Evolutionary conservation across 768 basidiomycete species (phyloP).

Genomic region (Suillus americanus): DNA sequence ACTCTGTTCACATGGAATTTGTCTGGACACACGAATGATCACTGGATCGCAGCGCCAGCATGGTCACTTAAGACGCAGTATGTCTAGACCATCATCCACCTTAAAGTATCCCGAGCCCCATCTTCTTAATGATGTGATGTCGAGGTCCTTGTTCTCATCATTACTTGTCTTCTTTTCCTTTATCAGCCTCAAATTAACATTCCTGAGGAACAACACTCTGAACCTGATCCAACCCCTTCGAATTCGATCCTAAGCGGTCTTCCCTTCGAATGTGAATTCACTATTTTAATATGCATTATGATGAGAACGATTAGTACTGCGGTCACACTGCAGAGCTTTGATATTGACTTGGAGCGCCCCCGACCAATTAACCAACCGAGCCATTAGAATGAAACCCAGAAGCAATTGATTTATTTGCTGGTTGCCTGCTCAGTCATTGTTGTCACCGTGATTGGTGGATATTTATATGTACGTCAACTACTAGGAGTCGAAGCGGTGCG

Average conservation of each 20-base stretch:
- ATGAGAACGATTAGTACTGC: neutral
- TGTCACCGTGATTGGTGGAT: neutral
- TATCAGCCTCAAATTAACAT: neutral
- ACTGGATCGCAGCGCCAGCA: neutral
- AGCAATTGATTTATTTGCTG: neutral
- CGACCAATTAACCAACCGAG: neutral
- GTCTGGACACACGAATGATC: neutral
- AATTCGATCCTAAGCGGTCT: neutral
- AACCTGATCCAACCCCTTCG: neutral
- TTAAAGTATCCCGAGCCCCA: neutral
- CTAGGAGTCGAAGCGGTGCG: neutral
- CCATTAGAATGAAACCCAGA: neutral
- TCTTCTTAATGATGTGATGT: neutral
- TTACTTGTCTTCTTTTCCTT: neutral
- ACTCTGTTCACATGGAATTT: neutral
- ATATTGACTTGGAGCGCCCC: neutral
- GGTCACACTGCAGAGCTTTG: neutral
- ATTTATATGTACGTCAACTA: neutral
- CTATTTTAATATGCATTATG: neutral
- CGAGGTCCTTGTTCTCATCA: neutral
- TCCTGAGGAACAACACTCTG: neutral
- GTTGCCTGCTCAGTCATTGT: neutral
- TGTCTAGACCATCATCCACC: neutral
- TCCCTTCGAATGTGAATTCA: neutral
- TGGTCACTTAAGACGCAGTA: neutral